Evolutionary conservation across 805 yeast species (phyloP).

Genomic region (Martiniozyma abietophila): DNA sequence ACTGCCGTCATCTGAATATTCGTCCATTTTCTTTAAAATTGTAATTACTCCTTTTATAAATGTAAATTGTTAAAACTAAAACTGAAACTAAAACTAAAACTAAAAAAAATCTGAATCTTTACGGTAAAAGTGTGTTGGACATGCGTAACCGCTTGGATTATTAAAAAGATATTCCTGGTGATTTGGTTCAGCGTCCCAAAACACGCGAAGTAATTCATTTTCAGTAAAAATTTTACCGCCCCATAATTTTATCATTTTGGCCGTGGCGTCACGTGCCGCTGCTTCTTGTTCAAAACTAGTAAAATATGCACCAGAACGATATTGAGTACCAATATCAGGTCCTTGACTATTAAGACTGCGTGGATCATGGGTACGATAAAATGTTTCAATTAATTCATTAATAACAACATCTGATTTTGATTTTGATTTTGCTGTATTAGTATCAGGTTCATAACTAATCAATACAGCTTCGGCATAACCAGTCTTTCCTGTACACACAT

Average conservation of each 20-base stretch:
- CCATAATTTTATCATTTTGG: conserved; percentile 62
- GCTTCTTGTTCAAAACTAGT: conserved; percentile 41
- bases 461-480: conserved; percentile 78
- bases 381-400: conserved; percentile 65
- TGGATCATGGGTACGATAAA: conserved; percentile 92
- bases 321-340: conserved; percentile 82
- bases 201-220: conserved; percentile 56
- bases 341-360: conserved; percentile 81
- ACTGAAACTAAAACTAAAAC: too few species aligned
- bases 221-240: conserved; percentile 57
- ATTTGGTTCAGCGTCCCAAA: conserved; percentile 93
- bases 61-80: too few species aligned
- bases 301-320: conserved; percentile 73
- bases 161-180: conserved; percentile 76
- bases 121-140: conserved; percentile 66
- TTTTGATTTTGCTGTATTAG: too few species aligned
- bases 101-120: too few species aligned
- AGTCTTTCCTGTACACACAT: conserved; percentile 73
- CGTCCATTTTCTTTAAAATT: too few species aligned
- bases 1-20: too few species aligned
- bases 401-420: too few species aligned
- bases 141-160: conserved; percentile 82
- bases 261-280: conserved; percentile 33
- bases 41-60: too few species aligned
- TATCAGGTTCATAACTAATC: conserved; percentile 66